Base-by-base conservation (phyloP, 2,329 filamentous ascomycete species). In the Endoconidiophora laricicola region DNA sequence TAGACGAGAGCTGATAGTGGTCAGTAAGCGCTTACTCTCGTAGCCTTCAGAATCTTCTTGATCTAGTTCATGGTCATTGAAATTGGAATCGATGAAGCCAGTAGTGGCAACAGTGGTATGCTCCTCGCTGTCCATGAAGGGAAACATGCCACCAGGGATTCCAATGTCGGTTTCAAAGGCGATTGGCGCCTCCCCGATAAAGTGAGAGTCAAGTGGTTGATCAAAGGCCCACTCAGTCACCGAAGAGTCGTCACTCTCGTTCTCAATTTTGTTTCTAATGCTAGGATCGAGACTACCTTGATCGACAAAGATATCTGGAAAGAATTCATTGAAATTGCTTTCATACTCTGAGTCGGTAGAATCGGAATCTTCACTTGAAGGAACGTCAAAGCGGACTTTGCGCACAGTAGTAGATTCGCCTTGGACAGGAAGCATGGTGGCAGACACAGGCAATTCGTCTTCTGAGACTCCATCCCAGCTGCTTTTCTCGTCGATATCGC, bases 231-330 rank as follows among this genome's bases (percentile, higher is more conserved):
- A 83, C 58, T 76, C 81, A 1, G 75, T 78, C 39, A 68, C 68
- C 20, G 71, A 75, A 52, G 70, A 70, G 3, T 71, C 73, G 46
- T 71, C 69, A n/a, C 67, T 66, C 55, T 85, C 78, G 55, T 75
- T 72, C 60, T 87, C 82, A 55, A 88, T 81, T 65, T 85, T 79
- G 40, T 76, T 74, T 55, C 82, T 81, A 59, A 90, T 78, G 47
- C 73, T 72, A 4, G 82, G 80, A 57, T 86, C 83, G 4, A 90
- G 69, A 14, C 76, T 72, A 59, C 78, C 81, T 63, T 87, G 82
- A 46, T 83, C 78, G 51, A 88, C 70, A 62, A 90, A 90, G 53
- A 90, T 79, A 60, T 87, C 79, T 1, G 83, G 81, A 54, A 86
- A 86, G 55, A 86, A 75, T 55, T 78, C 75, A 53, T 76, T 73